These are phyloP conservation scores for Lichtheimia corymbifera DNA, from an alignment of 371 early-diverging fungal genomes.

Conservation along the genomic window DNA sequence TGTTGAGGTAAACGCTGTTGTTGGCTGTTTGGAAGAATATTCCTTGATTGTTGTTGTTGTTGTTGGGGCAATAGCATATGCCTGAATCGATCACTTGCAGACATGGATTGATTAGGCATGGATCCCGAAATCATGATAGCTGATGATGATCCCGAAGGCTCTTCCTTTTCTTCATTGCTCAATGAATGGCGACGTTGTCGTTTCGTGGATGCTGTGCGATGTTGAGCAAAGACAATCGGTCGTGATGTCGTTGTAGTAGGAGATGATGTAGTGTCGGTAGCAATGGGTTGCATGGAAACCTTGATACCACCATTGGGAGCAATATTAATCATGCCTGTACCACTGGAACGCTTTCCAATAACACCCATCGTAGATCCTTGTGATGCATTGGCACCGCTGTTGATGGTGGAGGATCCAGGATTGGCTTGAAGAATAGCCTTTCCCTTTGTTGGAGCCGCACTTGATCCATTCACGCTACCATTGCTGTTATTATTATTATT, in stretches of 20 bases:
- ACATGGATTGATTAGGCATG: conserved; percentile 18
- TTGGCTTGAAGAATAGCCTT: conserved; percentile 6
- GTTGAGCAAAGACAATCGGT: conserved; percentile 35
- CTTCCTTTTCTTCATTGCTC: conserved; percentile 16
- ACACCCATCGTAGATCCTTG: conserved; percentile 25
- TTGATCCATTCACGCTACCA: background rate
- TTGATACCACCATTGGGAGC: conserved; percentile 17
- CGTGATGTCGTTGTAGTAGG: conserved; percentile 8
- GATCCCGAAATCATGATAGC: conserved; percentile 22
- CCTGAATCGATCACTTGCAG: conserved; percentile 10
- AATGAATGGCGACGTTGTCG: conserved; percentile 43
- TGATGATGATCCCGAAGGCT: background rate
- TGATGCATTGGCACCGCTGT: conserved; percentile 4
- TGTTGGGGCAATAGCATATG: conserved; percentile 11
- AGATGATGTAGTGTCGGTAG: background rate
- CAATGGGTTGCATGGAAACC: conserved; percentile 6
- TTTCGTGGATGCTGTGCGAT: conserved; percentile 28
- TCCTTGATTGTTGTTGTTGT: conserved; percentile 12
- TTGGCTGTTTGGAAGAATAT: conserved; percentile 18
- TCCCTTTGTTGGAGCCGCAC: conserved; percentile 3
- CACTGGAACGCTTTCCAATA: conserved; percentile 25
- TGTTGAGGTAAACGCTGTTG: conserved; percentile 18
- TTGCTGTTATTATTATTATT: background rate
- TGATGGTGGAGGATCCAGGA: background rate
- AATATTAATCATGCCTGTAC: conserved; percentile 22